These are phyloP conservation scores for Hordeum pubiflorum DNA, from an alignment of 202 grass and related monocot species.

Conservation along the genomic window DNA sequence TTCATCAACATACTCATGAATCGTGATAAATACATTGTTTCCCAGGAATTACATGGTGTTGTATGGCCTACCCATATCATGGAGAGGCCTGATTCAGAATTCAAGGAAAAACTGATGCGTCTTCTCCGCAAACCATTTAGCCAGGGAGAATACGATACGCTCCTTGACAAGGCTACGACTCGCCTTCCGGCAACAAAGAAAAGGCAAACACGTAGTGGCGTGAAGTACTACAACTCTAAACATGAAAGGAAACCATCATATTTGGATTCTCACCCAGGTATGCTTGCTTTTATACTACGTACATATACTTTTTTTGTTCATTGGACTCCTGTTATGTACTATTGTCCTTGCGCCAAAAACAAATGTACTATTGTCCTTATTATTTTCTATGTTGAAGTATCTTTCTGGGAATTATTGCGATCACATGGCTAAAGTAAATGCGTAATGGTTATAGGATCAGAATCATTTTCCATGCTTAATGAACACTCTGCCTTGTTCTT, in stretches of 20 bases:
- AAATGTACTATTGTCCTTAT: background rate
- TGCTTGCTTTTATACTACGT: background rate
- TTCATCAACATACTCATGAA: background rate
- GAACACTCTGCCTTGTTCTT: background rate
- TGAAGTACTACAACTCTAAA: slow-evolving; percentile 28
- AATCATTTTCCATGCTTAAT: background rate
- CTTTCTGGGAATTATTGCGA: background rate
- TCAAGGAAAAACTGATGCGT: slow-evolving; percentile 48
- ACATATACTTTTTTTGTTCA: slow-evolving; percentile 2
- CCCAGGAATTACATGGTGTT: slow-evolving; percentile 11
- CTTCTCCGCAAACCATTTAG: slow-evolving; percentile 40
- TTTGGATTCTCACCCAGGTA: slow-evolving; percentile 66
- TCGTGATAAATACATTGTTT: background rate
- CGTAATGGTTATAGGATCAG: background rate
- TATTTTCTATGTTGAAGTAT: slow-evolving; percentile 1
- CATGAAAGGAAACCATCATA: slow-evolving; percentile 45
- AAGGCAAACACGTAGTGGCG: slow-evolving; percentile 32
- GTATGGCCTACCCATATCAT: slow-evolving; percentile 51
- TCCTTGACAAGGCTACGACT: slow-evolving; percentile 20
- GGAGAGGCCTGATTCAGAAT: slow-evolving; percentile 42
- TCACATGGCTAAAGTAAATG: background rate
- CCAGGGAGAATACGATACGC: slow-evolving; percentile 36
- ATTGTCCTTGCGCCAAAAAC: background rate
- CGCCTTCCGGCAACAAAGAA: slow-evolving; percentile 25
- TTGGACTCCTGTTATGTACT: background rate